Conservation (phyloP, 2,329 filamentous ascomycete species). For the Zopfia rhizophila region DNA sequence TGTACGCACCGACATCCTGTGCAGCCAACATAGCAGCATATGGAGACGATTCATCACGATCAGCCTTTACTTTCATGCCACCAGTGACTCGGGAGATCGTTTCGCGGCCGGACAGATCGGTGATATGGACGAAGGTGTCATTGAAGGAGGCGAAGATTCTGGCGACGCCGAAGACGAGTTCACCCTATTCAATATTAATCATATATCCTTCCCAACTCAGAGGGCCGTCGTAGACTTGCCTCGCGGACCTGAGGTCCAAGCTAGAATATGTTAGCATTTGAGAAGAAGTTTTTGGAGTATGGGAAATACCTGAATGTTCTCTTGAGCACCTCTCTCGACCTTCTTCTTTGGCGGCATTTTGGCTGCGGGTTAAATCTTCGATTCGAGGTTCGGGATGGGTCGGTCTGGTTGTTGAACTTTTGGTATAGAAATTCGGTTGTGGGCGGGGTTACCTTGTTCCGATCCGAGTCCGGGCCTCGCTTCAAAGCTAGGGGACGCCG, state of each 20-base stretch:
- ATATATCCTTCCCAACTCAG: too few species aligned
- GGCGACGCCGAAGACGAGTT: slow-evolving; percentile 97
- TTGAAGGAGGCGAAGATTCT: slow-evolving; percentile 91
- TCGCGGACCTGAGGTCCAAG: slow-evolving; percentile 96
- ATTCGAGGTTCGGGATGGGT: slow-evolving; percentile 28
- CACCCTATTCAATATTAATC: slow-evolving; percentile 66
- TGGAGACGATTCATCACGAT: slow-evolving; percentile 99
- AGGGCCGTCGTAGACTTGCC: slow-evolving; percentile 61
- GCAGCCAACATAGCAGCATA: slow-evolving; percentile 99
- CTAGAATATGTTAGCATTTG: slow-evolving; percentile 61
- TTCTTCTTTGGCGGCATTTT: slow-evolving; percentile 91
- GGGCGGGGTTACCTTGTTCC: slow-evolving; percentile 24
- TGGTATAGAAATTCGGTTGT: slow-evolving; percentile 22
- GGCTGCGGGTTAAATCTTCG: slow-evolving; percentile 40
- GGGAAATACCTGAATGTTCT: slow-evolving; percentile 76
- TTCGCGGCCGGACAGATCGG: slow-evolving; percentile 98
- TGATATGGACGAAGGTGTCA: slow-evolving; percentile 86
- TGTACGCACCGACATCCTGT: slow-evolving; percentile 74
- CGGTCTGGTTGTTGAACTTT: slow-evolving; percentile 39
- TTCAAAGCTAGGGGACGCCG: too few species aligned
- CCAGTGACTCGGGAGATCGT: slow-evolving; percentile 99
- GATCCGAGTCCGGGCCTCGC: slow-evolving; percentile 26
- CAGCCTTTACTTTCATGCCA: slow-evolving; percentile 99
- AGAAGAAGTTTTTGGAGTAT: not conserved
- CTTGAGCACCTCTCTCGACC: slow-evolving; percentile 79